Evolutionary conservation across 2,329 filamentous ascomycete genomes (phyloP).

Genomic region (Microsporum ferrugineum): DNA sequence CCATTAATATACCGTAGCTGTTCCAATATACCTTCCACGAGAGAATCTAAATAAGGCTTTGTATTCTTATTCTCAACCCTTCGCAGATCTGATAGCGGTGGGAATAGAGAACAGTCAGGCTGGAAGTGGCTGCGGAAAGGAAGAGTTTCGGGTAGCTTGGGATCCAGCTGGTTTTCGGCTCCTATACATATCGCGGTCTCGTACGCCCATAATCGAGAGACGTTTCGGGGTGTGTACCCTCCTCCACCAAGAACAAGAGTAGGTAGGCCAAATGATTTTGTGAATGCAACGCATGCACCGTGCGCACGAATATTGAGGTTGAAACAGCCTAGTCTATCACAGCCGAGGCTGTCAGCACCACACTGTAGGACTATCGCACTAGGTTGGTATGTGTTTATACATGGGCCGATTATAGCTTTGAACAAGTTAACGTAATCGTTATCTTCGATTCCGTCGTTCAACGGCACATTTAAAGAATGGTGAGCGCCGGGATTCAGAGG

Average conservation of each 20-base stretch:
- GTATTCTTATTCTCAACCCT: constrained; percentile 67
- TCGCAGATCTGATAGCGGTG: constrained; percentile 62
- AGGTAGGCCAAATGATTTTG: constrained; percentile 69
- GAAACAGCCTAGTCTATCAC: constrained; percentile 87
- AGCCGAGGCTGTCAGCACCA: constrained; percentile 85
- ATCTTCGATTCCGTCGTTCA: constrained; percentile 84
- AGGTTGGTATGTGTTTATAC: constrained; percentile 74
- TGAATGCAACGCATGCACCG: constrained; percentile 78
- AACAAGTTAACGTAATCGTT: constrained; percentile 81
- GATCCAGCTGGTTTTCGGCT: constrained; percentile 56
- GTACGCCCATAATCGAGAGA: constrained; percentile 91
- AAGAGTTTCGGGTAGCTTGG: constrained; percentile 64
- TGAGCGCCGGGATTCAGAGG: constrained; percentile 79
- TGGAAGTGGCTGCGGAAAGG: constrained; percentile 84
- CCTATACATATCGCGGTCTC: constrained; percentile 86
- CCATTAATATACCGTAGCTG: constrained; percentile 76
- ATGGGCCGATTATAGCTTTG: constrained; percentile 63
- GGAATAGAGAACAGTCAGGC: constrained; percentile 77
- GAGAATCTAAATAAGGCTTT: constrained; percentile 59
- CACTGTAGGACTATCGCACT: constrained; percentile 89
- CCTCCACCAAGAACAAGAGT: constrained; percentile 87
- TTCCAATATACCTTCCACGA: constrained; percentile 68
- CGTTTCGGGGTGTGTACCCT: constrained; percentile 92
- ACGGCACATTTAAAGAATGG: constrained; percentile 79
- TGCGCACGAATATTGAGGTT: constrained; percentile 94